phyloP scores from a whole-genome alignment of 805 yeast genomes.

The Komagataella mondaviorum region DNA sequence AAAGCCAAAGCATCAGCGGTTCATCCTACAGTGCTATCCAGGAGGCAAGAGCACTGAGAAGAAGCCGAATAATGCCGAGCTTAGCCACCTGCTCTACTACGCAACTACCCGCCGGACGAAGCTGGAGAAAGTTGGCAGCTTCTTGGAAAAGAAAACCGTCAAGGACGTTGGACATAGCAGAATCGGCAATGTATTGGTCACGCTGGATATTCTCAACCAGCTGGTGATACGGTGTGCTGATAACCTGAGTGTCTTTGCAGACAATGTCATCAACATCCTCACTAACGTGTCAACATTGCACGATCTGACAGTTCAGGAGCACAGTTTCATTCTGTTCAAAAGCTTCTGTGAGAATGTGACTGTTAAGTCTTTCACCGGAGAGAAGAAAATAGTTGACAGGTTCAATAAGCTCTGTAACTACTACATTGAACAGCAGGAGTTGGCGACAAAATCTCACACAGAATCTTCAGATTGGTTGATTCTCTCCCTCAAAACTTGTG shows the following conservation, averaged over 20 bases:
- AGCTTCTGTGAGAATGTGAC: constrained; percentile 22
- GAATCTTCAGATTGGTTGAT: constrained; percentile 31
- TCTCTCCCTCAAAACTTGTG: constrained; percentile 25
- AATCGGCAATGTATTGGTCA: constrained; percentile 74
- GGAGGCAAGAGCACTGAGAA: constrained; percentile 78
- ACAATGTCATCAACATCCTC: constrained; percentile 50
- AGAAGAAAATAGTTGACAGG: constrained; percentile 23
- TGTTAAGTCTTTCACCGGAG: constrained; percentile 30
- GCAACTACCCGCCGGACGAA: constrained; percentile 85
- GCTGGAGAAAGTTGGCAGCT: constrained; percentile 72
- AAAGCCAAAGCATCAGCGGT: constrained; percentile 73
- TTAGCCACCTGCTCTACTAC: constrained; percentile 77
- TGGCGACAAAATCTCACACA: constrained; percentile 12
- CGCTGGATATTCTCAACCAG: constrained; percentile 55
- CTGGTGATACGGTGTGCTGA: constrained; percentile 68
- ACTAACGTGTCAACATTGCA: constrained; percentile 32
- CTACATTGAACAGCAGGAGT: constrained; percentile 7
- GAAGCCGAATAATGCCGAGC: constrained; percentile 84
- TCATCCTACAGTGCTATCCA: constrained; percentile 87
- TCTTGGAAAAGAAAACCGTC: constrained; percentile 46
- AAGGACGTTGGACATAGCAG: constrained; percentile 48
- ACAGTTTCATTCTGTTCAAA: constrained; percentile 32
- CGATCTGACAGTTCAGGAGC: constrained; percentile 51
- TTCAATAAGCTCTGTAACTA: constrained; percentile 18
- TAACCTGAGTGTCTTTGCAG: constrained; percentile 74